phyloP scores from a whole-genome alignment of 805 yeast species.

The Lachancea sp. region DNA sequence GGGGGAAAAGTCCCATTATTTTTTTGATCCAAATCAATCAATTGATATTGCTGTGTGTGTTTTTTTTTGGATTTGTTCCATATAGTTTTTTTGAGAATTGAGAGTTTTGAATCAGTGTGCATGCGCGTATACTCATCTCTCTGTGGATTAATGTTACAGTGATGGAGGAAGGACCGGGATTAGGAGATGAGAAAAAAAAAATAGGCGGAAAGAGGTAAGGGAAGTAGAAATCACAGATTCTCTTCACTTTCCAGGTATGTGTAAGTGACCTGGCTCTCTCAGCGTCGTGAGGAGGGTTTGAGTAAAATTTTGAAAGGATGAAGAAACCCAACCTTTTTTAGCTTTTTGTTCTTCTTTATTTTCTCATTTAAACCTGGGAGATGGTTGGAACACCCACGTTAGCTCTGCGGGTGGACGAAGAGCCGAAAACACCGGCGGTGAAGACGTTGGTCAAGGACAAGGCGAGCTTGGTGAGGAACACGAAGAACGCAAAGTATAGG shows the following conservation, averaged over 20 bases:
- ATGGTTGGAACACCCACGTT: slow-evolving; percentile 86
- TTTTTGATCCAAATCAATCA: too few relatives aligned
- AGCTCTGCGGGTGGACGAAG: slow-evolving; percentile 35
- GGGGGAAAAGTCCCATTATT: too few relatives aligned
- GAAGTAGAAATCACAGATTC: background rate
- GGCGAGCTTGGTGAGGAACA: slow-evolving; percentile 59
- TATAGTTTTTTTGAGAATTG: background rate
- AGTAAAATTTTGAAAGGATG: too few relatives aligned
- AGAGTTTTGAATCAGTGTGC: background rate
- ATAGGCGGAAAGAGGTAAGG: background rate
- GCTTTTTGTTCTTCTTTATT: too few relatives aligned
- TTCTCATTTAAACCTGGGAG: slow-evolving; percentile 71
- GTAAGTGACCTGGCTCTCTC: too few relatives aligned
- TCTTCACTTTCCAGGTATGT: too few relatives aligned
- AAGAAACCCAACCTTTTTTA: too few relatives aligned
- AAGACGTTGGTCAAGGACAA: slow-evolving; percentile 48
- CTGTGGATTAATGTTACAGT: slow-evolving; percentile 2
- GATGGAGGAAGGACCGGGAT: background rate
- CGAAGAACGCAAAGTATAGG: slow-evolving; percentile 76
- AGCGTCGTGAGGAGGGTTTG: too few relatives aligned
- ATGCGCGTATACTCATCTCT: background rate
- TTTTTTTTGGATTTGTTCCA: background rate
- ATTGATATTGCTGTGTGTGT: background rate
- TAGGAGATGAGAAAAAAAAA: background rate
- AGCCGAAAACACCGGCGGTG: slow-evolving; percentile 53